Evolutionary conservation across 2,329 filamentous ascomycete species (phyloP).

Genomic region (Phyllosticta paracitricarpa): DNA sequence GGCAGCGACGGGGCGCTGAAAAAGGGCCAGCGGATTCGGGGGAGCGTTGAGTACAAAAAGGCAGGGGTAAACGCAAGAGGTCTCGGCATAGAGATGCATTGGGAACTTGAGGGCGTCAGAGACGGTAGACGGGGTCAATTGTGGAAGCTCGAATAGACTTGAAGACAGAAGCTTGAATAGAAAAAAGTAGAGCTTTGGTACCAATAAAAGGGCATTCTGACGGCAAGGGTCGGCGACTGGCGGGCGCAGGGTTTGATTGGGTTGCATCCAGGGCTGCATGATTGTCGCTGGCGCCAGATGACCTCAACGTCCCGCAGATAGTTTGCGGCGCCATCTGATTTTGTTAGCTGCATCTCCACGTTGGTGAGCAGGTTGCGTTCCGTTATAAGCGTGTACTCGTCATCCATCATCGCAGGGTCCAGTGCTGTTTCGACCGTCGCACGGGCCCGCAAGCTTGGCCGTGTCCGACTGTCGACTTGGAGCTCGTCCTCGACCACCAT

Average conservation of each 20-base stretch:
- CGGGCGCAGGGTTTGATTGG: background rate
- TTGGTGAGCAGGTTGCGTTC: background rate
- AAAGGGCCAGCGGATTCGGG: slow-evolving; percentile 50
- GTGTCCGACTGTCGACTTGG: background rate
- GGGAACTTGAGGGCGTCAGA: slow-evolving; percentile 22
- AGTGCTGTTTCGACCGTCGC: background rate
- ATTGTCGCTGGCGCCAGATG: background rate
- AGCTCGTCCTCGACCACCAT: background rate
- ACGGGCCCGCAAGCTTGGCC: background rate
- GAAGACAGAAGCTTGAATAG: background rate
- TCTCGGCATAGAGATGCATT: slow-evolving; percentile 30
- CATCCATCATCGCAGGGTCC: background rate
- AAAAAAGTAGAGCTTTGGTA: background rate
- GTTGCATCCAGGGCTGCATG: slow-evolving; percentile 1
- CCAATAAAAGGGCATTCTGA: background rate
- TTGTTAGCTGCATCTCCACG: background rate
- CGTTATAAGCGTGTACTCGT: background rate
- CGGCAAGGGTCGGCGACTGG: background rate
- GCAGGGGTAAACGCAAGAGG: slow-evolving; percentile 36
- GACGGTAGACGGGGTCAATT: slow-evolving; percentile 18
- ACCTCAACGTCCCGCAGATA: background rate
- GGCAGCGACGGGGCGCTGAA: slow-evolving; percentile 39
- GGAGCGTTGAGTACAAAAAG: slow-evolving; percentile 61
- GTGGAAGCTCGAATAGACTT: slow-evolving; percentile 22
- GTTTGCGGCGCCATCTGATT: background rate